Conservation (phyloP, 2,329 filamentous ascomycete genomes). For the Ambrosiella cleistominuta region DNA sequence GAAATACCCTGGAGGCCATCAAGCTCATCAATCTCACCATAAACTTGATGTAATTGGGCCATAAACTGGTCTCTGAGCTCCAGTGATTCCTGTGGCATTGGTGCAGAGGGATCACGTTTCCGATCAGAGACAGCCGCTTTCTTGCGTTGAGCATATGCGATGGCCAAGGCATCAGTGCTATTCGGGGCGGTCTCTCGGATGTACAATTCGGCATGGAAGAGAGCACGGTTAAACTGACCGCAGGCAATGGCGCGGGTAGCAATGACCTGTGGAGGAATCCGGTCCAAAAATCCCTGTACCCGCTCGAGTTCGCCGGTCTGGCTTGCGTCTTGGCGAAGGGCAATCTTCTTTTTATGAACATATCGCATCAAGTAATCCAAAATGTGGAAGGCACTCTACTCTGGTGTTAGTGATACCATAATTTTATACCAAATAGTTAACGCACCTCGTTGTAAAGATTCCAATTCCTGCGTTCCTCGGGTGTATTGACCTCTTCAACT, state of each 20-base stretch:
- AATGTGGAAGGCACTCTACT: constrained; percentile 67
- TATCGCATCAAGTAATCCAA: constrained; percentile 85
- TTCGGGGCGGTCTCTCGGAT: constrained; percentile 30
- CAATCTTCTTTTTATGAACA: constrained; percentile 46
- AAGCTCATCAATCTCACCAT: constrained; percentile 92
- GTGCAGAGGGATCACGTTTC: constrained; percentile 23
- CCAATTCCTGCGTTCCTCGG: constrained; percentile 50
- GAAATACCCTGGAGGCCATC: constrained; percentile 93
- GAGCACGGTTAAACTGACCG: constrained; percentile 74
- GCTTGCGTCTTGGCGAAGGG: constrained; percentile 16
- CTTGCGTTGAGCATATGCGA: background rate
- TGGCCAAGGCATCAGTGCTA: constrained; percentile 2
- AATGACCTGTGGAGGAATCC: constrained; percentile 56
- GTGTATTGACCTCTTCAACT: constrained; percentile 20
- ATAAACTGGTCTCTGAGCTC: constrained; percentile 32
- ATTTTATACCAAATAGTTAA: background rate
- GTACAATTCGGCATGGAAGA: constrained; percentile 91
- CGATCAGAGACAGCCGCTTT: constrained; percentile 28
- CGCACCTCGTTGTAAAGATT: constrained; percentile 75
- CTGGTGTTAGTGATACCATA: constrained; percentile 14
- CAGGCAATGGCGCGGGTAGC: constrained; percentile 82
- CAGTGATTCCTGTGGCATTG: constrained; percentile 14
- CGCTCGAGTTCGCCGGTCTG: constrained; percentile 31
- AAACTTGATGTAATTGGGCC: constrained; percentile 75
- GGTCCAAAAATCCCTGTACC: constrained; percentile 34